Base-by-base conservation (phyloP, 2,329 filamentous ascomycete genomes). In the Plectosphaerella sp. region DNA sequence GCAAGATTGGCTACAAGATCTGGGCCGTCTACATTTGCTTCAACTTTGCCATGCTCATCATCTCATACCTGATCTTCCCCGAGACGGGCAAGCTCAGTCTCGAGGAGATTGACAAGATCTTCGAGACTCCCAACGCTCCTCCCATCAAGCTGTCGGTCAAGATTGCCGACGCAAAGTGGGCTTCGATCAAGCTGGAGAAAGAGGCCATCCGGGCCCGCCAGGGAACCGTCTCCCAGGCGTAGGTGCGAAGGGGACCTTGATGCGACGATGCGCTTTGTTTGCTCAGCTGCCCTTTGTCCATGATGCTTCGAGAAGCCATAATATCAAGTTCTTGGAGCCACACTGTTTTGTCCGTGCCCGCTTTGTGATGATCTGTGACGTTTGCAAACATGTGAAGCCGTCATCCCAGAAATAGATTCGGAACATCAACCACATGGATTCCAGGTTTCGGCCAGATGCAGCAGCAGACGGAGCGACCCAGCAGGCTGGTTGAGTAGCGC, bases 51-150 rank as follows among this genome's bases (percentile, higher is more conserved):
- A 75, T 77, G 59, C 62, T 79, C n/a, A 58, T 71, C 3, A 58
- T 71, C 8, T 68, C 68, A 1, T 80, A 76, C 57, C 78, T 78
- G 49, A 66, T 77, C 54, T 81, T 80, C 59, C 77, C 77, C 0
- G 78, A 80, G 60, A 80, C 77, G 11, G 72, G 72, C 45, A 68
- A 68, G 18, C 61, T 78, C 36, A 73, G 69, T 20, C 67, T 82
- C 43, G 79, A 83, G 61, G 78, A 83, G 64, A 82, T 82, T 48
- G 78, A 82, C 57, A 75, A 74, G 43, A 79, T 84, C 51, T 84
- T 84, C 53, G 55, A 57, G 49, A 57, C 55, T 3, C 24, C 50
- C 5, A 51, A 53, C 25, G 48, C 53, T 3, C 41, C 51, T 39
- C 55, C 55, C 18, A 50, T 55, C 12, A 53, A 55, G 49, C 48